A percentile compares a stretch with the other conserved stretches of the same genome.
phyloP scores from a whole-genome alignment of 2,329 filamentous ascomycete genomes.

The Ceratocystis cubensis region DNA sequence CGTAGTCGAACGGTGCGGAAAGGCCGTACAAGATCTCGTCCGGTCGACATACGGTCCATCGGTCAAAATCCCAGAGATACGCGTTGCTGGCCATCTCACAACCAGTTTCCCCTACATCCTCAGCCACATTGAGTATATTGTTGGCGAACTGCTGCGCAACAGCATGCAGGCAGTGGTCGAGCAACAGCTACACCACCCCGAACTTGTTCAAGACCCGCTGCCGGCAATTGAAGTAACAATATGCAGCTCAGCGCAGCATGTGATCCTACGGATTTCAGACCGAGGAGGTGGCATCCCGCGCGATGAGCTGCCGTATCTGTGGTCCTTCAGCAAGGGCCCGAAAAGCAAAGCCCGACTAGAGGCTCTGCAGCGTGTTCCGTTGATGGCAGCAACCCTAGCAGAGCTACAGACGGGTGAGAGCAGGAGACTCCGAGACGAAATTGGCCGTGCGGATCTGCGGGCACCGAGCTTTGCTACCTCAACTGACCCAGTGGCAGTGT shows the following conservation, averaged over 20 bases:
- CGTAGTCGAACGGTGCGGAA: slow-evolving; percentile 71
- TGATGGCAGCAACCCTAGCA: slow-evolving; percentile 86
- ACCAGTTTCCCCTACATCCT: slow-evolving; percentile 95
- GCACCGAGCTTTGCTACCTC: slow-evolving; percentile 29
- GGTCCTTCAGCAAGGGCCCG: slow-evolving; percentile 94
- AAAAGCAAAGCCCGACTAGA: slow-evolving; percentile 63
- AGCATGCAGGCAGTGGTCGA: slow-evolving; percentile 88
- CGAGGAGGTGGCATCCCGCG: slow-evolving; percentile 83
- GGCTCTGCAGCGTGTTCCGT: slow-evolving; percentile 76
- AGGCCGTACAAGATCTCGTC: slow-evolving; percentile 61
- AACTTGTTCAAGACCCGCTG: slow-evolving; percentile 32
- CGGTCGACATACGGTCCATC: slow-evolving; percentile 60
- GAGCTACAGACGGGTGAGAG: slow-evolving; percentile 45
- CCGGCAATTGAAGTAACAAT: slow-evolving; percentile 88
- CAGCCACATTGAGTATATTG: slow-evolving; percentile 91
- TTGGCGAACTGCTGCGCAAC: slow-evolving; percentile 88
- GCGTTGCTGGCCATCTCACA: slow-evolving; percentile 69
- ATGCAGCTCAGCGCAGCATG: slow-evolving; percentile 85
- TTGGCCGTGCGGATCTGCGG: slow-evolving; percentile 33
- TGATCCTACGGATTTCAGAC: slow-evolving; percentile 92
- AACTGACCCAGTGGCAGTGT: background rate
- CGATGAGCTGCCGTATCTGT: slow-evolving; percentile 76
- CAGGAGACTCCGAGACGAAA: slow-evolving; percentile 28
- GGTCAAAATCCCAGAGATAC: slow-evolving; percentile 64
- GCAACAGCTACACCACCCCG: slow-evolving; percentile 37